Percentiles rank a stretch among this genome's conserved stretches.
Evolutionary conservation across 345 rosid species (phyloP).

Genomic region (Eucalyptus brandiana): DNA sequence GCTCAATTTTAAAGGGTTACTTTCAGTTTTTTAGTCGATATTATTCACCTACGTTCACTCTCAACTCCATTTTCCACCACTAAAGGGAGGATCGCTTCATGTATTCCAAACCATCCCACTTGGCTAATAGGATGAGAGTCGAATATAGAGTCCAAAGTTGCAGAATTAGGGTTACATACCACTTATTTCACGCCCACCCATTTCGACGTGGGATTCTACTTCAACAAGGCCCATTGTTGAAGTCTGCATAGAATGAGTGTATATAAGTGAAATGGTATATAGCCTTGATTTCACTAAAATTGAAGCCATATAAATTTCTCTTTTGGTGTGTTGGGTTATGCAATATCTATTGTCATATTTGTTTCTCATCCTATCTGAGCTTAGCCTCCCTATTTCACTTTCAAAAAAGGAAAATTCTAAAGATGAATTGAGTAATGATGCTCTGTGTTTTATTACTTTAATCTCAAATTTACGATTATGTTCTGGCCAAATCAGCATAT

Average conservation of each 20-base stretch:
- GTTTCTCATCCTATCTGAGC: background rate
- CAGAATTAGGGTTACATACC: background rate
- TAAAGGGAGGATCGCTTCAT: background rate
- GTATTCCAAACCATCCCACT: background rate
- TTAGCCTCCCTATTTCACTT: background rate
- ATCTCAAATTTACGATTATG: background rate
- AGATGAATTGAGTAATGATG: background rate
- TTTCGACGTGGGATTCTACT: no score
- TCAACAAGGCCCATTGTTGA: no score
- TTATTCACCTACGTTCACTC: background rate
- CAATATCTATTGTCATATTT: background rate
- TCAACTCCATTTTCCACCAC: background rate
- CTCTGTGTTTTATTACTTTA: background rate
- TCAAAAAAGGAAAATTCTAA: background rate
- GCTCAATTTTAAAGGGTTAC: background rate
- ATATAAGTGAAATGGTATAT: no score
- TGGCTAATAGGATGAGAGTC: background rate
- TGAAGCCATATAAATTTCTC: background rate
- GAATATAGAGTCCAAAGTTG: background rate
- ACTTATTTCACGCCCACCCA: background rate
- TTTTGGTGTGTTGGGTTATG: background rate
- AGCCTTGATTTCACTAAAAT: no score
- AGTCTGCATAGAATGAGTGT: no score
- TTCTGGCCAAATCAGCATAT: background rate
- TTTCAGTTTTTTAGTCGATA: background rate